Evolutionary conservation across 345 rosid genomes (phyloP).

Genomic region (Cardamine chenopodiifolia): DNA sequence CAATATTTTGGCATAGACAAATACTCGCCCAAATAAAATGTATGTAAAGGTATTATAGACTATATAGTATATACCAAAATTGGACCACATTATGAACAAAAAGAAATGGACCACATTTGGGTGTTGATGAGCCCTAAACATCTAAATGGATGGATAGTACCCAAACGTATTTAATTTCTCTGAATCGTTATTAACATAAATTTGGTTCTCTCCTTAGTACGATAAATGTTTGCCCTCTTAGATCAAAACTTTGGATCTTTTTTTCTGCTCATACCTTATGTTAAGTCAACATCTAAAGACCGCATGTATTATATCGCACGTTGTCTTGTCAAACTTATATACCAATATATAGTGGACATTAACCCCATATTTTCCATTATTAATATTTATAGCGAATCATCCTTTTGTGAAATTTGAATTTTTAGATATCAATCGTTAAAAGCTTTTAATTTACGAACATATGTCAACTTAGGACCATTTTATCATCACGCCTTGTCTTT

Average conservation of each 20-base stretch:
- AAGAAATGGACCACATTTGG: conserved; percentile 44
- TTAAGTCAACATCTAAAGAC: conserved; percentile 41
- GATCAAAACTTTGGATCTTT: conserved; percentile 42
- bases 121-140: conserved; percentile 47
- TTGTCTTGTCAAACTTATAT: conserved; percentile 44
- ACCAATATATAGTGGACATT: conserved; percentile 42
- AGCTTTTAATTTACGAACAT: conserved; percentile 28
- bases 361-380: conserved; percentile 20
- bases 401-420: conserved; percentile 41
- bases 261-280: conserved; percentile 35
- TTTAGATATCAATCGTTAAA: conserved; percentile 32
- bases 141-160: conserved; percentile 44
- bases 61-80: conserved; percentile 46
- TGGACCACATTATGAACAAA: conserved; percentile 45
- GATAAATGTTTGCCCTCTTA: conserved; percentile 42
- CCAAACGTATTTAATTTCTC: conserved; percentile 42
- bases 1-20: conserved; percentile 20
- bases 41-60: conserved; percentile 24
- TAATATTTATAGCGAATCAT: conserved; percentile 39
- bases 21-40: conserved; percentile 23
- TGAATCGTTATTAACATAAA: conserved; percentile 45
- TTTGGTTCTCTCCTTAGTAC: conserved; percentile 42
- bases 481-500: conserved; percentile 43
- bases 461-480: conserved; percentile 46
- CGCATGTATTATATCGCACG: conserved; percentile 38